Evolutionary conservation across 345 rosid genomes (phyloP).

Genomic region (Kernera saxatilis): DNA sequence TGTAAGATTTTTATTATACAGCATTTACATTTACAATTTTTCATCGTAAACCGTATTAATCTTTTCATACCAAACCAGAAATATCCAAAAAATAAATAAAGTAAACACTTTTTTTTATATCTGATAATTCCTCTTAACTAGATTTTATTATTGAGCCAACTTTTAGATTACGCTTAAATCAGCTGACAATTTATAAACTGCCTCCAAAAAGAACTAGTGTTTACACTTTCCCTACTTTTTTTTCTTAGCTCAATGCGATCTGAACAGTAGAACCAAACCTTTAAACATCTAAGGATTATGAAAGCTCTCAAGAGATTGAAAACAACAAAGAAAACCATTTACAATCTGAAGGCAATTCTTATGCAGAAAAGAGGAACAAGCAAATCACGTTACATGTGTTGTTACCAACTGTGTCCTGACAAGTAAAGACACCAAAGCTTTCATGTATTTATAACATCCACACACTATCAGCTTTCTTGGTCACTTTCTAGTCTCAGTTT

Average conservation of each 20-base stretch:
- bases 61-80: no score
- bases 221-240: no score
- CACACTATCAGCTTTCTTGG: neutral
- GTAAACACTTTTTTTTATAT: no score
- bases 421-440: neutral
- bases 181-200: no score
- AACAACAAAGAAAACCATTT: neutral
- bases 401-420: neutral
- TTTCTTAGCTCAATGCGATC: neutral
- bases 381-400: neutral
- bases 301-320: neutral
- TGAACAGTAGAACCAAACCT: neutral
- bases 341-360: neutral
- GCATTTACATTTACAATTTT: no score
- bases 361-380: neutral
- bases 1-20: no score
- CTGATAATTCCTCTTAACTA: no score
- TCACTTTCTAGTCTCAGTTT: constrained; percentile 23
- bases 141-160: no score
- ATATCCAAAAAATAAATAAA: no score
- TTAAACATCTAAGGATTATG: neutral
- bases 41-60: no score
- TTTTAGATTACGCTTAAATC: no score
- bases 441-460: neutral
- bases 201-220: no score